These are phyloP conservation scores for Plectosphaerella sp. DNA, from an alignment of 2,329 filamentous ascomycete genomes.

Conservation along the genomic window DNA sequence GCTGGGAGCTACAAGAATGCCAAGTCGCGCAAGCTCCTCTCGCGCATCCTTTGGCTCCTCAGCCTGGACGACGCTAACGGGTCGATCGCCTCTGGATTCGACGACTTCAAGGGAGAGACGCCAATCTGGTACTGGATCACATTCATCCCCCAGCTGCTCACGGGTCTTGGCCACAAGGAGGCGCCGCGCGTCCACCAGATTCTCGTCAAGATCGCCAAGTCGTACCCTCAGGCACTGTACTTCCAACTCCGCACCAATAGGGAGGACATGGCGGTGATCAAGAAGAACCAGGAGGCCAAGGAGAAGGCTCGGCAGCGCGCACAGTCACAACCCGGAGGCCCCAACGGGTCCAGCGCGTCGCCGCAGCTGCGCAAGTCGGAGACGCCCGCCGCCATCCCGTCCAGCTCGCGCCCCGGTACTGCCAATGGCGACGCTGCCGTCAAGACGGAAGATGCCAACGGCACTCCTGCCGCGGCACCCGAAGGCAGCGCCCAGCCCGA, in stretches of 20 bases:
- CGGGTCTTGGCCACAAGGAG: slow-evolving; percentile 87
- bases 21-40: slow-evolving; percentile 90
- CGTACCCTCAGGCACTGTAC: slow-evolving; percentile 92
- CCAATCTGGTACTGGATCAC: slow-evolving; percentile 99
- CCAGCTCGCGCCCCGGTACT: slow-evolving; percentile 43
- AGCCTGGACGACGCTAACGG: slow-evolving; percentile 89
- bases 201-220: slow-evolving; percentile 88
- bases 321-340: slow-evolving; percentile 25
- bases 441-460: slow-evolving; percentile 40
- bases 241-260: slow-evolving; percentile 90
- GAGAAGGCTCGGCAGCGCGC: slow-evolving; percentile 53
- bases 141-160: slow-evolving; percentile 93
- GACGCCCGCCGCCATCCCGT: slow-evolving; percentile 29
- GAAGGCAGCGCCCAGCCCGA: slow-evolving; percentile 1
- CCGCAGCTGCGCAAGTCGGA: slow-evolving; percentile 52
- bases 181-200: slow-evolving; percentile 82
- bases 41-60: slow-evolving; percentile 89
- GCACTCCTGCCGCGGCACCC: background rate
- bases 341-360: slow-evolving; percentile 30
- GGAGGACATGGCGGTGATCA: slow-evolving; percentile 89
- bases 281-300: slow-evolving; percentile 79
- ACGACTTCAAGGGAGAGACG: slow-evolving; percentile 95
- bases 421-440: slow-evolving; percentile 40
- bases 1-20: slow-evolving; percentile 95
- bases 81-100: slow-evolving; percentile 78